phyloP scores from a whole-genome alignment of 768 basidiomycete species.

The Xerocomellus chrysenteron region DNA sequence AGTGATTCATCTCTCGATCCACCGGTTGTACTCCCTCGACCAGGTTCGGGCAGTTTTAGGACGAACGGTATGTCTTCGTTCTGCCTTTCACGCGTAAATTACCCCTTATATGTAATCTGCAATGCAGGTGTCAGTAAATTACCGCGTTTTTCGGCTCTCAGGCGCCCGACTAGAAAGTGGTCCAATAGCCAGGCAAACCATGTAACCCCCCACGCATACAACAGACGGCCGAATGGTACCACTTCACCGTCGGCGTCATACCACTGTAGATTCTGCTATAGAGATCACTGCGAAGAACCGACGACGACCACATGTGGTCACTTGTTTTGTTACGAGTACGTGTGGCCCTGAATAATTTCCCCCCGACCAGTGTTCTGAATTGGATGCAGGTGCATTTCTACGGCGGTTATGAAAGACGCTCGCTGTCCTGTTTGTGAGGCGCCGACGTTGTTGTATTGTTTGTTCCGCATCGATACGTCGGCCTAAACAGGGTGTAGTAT shows the following conservation, averaged over 20 bases:
- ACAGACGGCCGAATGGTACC: slow-evolving; percentile 9
- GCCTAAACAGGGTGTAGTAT: slow-evolving; percentile 11
- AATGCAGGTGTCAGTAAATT: slow-evolving; percentile 29
- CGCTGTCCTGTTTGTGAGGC: slow-evolving; percentile 53
- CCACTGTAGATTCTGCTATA: slow-evolving; percentile 52
- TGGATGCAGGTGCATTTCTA: slow-evolving; percentile 49
- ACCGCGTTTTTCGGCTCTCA: slow-evolving; percentile 32
- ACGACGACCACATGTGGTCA: slow-evolving; percentile 67
- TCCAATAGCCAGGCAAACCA: slow-evolving; percentile 12
- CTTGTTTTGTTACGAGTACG: slow-evolving; percentile 53
- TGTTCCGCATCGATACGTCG: slow-evolving; percentile 50
- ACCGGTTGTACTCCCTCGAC: slow-evolving; percentile 17
- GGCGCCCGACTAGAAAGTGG: slow-evolving; percentile 19
- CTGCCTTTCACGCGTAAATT: neutral
- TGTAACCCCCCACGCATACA: neutral
- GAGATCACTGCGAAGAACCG: slow-evolving; percentile 49
- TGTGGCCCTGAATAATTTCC: neutral
- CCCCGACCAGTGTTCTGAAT: neutral
- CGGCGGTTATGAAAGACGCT: slow-evolving; percentile 44
- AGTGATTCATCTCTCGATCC: slow-evolving; percentile 30
- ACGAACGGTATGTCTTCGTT: slow-evolving; percentile 20
- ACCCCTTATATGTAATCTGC: neutral
- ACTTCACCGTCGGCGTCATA: slow-evolving; percentile 21
- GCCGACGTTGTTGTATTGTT: slow-evolving; percentile 53
- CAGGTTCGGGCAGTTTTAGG: slow-evolving; percentile 7